A percentile compares a stretch with the other conserved stretches of the same genome.
These are phyloP conservation scores for Rosa lucieae DNA, from an alignment of 306 rosid genomes.

Conservation along the genomic window DNA sequence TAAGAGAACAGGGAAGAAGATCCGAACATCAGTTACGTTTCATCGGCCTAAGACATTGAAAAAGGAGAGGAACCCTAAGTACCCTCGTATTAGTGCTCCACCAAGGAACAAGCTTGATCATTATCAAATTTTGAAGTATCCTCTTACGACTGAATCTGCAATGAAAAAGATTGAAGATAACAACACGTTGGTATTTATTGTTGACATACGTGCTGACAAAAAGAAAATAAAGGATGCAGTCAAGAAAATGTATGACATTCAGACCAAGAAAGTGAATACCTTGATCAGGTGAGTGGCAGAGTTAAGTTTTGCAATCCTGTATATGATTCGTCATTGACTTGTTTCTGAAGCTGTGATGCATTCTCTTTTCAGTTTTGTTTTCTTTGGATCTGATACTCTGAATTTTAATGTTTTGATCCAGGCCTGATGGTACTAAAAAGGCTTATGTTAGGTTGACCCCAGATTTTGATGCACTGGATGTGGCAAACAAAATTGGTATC, in stretches of 20 bases:
- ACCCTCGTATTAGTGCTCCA: constrained; percentile 82
- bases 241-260: constrained; percentile 86
- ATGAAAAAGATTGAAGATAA: constrained; percentile 92
- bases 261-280: constrained; percentile 84
- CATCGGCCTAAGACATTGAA: constrained; percentile 68
- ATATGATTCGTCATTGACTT: neutral
- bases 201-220: constrained; percentile 83
- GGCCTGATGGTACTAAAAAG: constrained; percentile 96
- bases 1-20: constrained; percentile 34
- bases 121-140: constrained; percentile 70
- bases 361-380: neutral
- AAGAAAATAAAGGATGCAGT: constrained; percentile 87
- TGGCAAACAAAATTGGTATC: constrained; percentile 89
- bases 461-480: constrained; percentile 82
- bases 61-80: constrained; percentile 71
- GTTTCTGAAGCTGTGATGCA: neutral
- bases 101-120: constrained; percentile 87
- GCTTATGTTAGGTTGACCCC: constrained; percentile 88
- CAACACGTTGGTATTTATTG: constrained; percentile 84
- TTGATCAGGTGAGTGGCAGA: constrained; percentile 61
- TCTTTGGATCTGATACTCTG: neutral
- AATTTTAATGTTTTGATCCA: constrained; percentile 30
- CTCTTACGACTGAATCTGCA: constrained; percentile 87
- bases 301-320: neutral
- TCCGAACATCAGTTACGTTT: constrained; percentile 39